Conservation (phyloP, 768 basidiomycete species). For the Xerocomellus intermedius region DNA sequence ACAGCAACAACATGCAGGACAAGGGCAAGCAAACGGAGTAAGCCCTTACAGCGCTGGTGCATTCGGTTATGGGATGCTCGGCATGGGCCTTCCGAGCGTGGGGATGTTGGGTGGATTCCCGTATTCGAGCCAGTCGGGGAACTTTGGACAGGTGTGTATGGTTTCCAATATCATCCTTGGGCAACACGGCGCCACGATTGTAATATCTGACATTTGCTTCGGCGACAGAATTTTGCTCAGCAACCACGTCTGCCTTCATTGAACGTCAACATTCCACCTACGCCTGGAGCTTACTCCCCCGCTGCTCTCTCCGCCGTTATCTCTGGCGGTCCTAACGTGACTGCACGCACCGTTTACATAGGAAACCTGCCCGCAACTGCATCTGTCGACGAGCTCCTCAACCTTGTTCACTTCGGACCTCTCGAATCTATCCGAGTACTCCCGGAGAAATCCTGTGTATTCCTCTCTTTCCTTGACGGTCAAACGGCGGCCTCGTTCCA, state of each 20-base stretch:
- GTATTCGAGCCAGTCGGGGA: conserved; percentile 68
- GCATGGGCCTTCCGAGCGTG: conserved; percentile 77
- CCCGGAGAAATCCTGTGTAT: conserved; percentile 96
- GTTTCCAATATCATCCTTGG: not conserved
- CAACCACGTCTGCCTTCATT: conserved; percentile 58
- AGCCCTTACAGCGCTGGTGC: conserved; percentile 50
- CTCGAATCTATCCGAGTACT: conserved; percentile 93
- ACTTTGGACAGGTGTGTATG: conserved; percentile 59
- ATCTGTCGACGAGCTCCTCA: conserved; percentile 96
- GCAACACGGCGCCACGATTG: not conserved
- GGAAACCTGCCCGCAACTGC: conserved; percentile 95
- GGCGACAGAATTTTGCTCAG: conserved; percentile 44
- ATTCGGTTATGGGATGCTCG: conserved; percentile 72
- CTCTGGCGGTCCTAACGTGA: conserved; percentile 53
- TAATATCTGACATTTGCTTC: conserved; percentile 2
- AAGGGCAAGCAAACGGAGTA: conserved; percentile 45
- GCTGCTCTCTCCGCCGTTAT: conserved; percentile 75
- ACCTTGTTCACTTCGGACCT: conserved; percentile 96
- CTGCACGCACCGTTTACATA: conserved; percentile 92
- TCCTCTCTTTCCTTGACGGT: conserved; percentile 95
- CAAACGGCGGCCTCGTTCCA: conserved; percentile 94
- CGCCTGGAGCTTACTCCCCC: conserved; percentile 75
- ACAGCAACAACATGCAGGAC: conserved; percentile 31
- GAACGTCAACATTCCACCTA: conserved; percentile 64
- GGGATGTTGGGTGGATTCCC: conserved; percentile 71